Base-by-base conservation (phyloP, 2,329 filamentous ascomycete species). In the Gnomoniopsis smithogilvyi region DNA sequence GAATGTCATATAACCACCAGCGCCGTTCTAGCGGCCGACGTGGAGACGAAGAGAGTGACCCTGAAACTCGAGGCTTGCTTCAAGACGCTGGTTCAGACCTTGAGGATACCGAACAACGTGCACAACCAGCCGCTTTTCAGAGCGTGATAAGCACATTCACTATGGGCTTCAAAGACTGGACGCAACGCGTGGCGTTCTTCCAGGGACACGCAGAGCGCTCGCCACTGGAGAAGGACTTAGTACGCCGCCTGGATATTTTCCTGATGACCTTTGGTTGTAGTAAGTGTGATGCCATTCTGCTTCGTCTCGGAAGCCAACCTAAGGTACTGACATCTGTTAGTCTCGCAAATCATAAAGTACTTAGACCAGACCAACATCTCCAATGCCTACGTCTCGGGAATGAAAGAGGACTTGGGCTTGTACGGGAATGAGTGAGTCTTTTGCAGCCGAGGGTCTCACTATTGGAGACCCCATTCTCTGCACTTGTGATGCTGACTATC, bases 301-400 rank as follows among this genome's bases (percentile, higher is more conserved):
- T 41, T 3, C 12, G 26, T 30, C 26, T 30, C 26, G 8, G 4
- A 30, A 8, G 26, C 26, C 26, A 30, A n/a, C n/a, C n/a, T n/a
- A n/a, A 6, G 38, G 12, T 41, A 4, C n/a, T n/a, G 6, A 41
- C 38, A n/a, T 15, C n/a, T 41, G 38, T 12, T 41, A 41, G 60
- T 73, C 3, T 72, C 70, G 8, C 71, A 73, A 61, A 67, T 69
- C 68, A 58, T 59, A 26, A 67, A 63, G 51, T 67, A 66, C 22
- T 65, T 72, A n/a, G 74, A 76, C 55, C 73, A 74, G 58, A 67
- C 68, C 7, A 73, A 72, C 47, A 73, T 70, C 66, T 72, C 67
- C 57, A 69, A 63, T 19, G 74, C 74, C 14, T 76, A 76, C 46
- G 73, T 75, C 10, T 73, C 70, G 0, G 74, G 74, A 1, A 75